Evolutionary conservation across 2,329 filamentous ascomycete species (phyloP), one percentile per base, ranked within the genome.

Genomic region (Ascochyta koolunga): DNA sequence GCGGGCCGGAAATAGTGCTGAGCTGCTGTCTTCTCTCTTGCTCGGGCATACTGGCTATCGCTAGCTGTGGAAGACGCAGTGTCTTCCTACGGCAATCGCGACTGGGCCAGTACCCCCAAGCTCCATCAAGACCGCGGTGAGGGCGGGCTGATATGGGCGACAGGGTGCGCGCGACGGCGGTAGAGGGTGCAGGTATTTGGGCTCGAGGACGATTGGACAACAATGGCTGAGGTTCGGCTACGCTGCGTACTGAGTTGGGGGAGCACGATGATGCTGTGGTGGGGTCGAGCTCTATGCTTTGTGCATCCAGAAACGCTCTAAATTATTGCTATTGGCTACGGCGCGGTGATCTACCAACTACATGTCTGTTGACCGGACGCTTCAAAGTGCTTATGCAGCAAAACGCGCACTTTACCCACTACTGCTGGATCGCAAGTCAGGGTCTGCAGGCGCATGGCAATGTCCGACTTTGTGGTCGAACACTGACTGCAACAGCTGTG

Each of bases 51-150:
- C 74, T 76, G 74, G 75, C 73, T 74, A 69, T 76, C 75, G 74
- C 74, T 75, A 71, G 75, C 75, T 75, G 70, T 80, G 79, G 77
- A 75, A 82, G 80, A 79, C 82, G 52, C 48, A 54, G 73, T 76
- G 81, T 83, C 83, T 79, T 84, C 82, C 69, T 72, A 84, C 82
- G 80, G 81, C 81, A 78, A 79, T 84, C 80, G 82, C 81, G 79
- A 82, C 81, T 79, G 77, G 76, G 76, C 76, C 77, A 78, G 76
- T 72, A 76, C 79, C 76, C 73, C 71, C 76, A 77, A 78, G 77
- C 78, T 82, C 81, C 81, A 83, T 83, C 75, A 82, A 81, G 78
- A 59, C 68, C 64, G 69, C 56, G 47, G 51, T 64, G 51, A 61
- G 55, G 58, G 64, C 56, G 54, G 51, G 61, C 59, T 50, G 65